Evolutionary conservation across 179 eudicot species (phyloP), one percentile per base, ranked within the genome.

Genomic region (Nepenthes alata): DNA sequence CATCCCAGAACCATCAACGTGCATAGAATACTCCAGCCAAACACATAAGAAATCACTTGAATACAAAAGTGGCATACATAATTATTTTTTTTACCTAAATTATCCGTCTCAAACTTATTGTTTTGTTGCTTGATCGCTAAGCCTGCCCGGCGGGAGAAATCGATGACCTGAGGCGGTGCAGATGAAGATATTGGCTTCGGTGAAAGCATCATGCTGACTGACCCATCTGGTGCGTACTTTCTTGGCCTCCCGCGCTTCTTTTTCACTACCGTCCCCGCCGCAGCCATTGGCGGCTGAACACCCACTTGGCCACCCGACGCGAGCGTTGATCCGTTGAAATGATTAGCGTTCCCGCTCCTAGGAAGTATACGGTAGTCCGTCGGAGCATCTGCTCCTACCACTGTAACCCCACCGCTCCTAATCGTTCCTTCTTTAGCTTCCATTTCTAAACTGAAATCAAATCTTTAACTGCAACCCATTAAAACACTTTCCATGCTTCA

Each of bases 171-270:
- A 35, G 88, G 81, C 58, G 81, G 80, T n/a, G 66, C 84, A 0
- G 74, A 71, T 2, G 67, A 79, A 25, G 91, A 82, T 45, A 86
- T 81, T 68, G 95, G 96, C 69, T 86, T 86, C 0, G 93, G 90
- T 0, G 95, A 83, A 3, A 91, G 74, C 44, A 85, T 77, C 53
- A 58, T 11, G 6, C 71, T 69, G 4, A 80, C 84, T 3, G 85
- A 51, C 62, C 96, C 96, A 70, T 85, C 96, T 4, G 95, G 80
- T 1, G 75, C 90, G 57, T 93, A 89, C 80, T 93, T 93, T 64
- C 96, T 81, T 39, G 98, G 98, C 56, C 98, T 78, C 0, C 98
- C 98, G 61, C 95, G 77, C 72, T 89, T 93, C 79, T 91, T 91
- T 82, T 83, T 89, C 67, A 49, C 53, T 52, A 7, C 54, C 69